A percentile compares a stretch with the other conserved stretches of the same genome.
Conservation (phyloP, 2,329 filamentous ascomycete species). For the Ramularia endophylla region DNA sequence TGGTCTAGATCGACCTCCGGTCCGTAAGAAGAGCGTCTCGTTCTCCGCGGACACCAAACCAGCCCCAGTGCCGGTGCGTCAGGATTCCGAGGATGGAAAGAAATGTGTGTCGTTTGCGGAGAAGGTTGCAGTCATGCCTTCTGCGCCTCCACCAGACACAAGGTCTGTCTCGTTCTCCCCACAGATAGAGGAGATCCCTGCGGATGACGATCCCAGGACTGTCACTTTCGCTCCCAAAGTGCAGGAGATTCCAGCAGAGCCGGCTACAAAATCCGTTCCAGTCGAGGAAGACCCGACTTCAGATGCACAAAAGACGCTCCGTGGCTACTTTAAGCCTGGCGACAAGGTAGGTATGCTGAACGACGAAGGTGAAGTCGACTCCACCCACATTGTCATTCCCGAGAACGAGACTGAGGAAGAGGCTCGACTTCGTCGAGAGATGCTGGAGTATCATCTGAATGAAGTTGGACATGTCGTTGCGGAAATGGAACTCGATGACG, state of each 20-base stretch:
- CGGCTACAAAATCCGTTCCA: not conserved
- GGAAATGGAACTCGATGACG: constrained; percentile 70
- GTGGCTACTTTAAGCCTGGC: constrained; percentile 29
- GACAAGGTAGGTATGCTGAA: constrained; percentile 40
- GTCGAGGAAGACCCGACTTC: constrained; percentile 3
- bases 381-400: constrained; percentile 54
- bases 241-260: not conserved
- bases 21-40: constrained; percentile 52
- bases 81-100: constrained; percentile 28
- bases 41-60: constrained; percentile 58
- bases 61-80: constrained; percentile 31
- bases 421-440: constrained; percentile 71
- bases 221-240: constrained; percentile 1
- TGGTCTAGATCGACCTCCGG: constrained; percentile 16
- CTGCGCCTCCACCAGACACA: constrained; percentile 28
- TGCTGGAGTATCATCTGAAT: constrained; percentile 82
- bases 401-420: constrained; percentile 75
- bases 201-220: constrained; percentile 4
- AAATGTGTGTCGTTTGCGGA: constrained; percentile 32
- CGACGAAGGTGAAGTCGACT: constrained; percentile 36
- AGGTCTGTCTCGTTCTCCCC: constrained; percentile 30
- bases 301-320: constrained; percentile 23
- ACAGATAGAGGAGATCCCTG: constrained; percentile 29
- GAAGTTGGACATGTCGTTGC: constrained; percentile 91
- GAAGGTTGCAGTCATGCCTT: constrained; percentile 31